Conservation (phyloP, 139 green algal species). For the Chlamydomonas schloesseri region DNA sequence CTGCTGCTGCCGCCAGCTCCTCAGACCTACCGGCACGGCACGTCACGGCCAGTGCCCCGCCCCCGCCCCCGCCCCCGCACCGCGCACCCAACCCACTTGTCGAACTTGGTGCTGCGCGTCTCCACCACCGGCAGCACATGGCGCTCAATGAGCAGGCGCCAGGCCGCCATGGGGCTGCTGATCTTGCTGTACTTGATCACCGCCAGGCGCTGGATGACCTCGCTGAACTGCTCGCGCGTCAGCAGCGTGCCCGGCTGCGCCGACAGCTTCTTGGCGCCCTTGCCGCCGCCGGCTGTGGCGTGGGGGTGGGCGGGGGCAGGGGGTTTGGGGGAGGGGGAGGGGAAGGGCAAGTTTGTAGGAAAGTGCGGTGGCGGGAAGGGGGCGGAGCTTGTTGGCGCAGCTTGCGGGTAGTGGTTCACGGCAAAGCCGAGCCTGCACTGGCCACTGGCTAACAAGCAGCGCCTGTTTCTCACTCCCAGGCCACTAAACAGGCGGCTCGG, state of each 20-base stretch:
- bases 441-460: no score
- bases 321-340: not conserved
- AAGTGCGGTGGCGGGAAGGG: not conserved
- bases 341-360: no score
- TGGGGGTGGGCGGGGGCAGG: not conserved
- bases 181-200: conserved; percentile 65
- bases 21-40: no score
- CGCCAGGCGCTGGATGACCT: conserved; percentile 47
- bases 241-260: conserved; percentile 41
- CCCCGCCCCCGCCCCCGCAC: not conserved
- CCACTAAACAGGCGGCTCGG: no score
- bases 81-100: not conserved
- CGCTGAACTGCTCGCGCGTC: conserved; percentile 40
- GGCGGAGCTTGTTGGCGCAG: no score
- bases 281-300: not conserved
- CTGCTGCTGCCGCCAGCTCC: no score
- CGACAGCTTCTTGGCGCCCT: conserved; percentile 19
- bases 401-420: no score
- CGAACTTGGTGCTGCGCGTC: conserved; percentile 48
- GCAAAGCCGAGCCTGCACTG: no score
- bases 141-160: conserved; percentile 66
- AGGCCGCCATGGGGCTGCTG: conserved; percentile 54
- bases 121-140: conserved; percentile 66
- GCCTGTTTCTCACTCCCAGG: no score
- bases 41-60: no score